A percentile compares a stretch with the other conserved stretches of the same genome.
Conservation (phyloP, 495 filamentous ascomycete genomes). For the Umbilicaria muhlenbergii region DNA sequence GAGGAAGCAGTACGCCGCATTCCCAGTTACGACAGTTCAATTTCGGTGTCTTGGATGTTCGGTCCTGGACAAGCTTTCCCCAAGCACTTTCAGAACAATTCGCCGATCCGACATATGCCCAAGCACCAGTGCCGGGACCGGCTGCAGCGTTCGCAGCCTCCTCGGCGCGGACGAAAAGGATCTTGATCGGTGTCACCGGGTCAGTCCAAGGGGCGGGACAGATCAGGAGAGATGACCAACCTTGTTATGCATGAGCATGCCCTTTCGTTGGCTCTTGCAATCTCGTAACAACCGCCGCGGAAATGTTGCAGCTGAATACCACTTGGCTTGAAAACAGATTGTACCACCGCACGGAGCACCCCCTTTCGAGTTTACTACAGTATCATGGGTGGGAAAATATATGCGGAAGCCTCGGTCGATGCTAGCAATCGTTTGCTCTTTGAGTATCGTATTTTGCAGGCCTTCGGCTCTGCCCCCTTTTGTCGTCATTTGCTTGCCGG, state of each 20-base stretch:
- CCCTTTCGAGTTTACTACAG: conserved; percentile 47
- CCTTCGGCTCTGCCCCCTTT: conserved; percentile 7
- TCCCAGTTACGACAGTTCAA: conserved; percentile 92
- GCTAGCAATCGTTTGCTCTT: conserved; percentile 4
- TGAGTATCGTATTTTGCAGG: conserved; percentile 8
- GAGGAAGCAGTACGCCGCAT: conserved; percentile 67
- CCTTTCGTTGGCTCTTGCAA: conserved; percentile 46
- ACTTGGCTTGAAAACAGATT: conserved; percentile 56
- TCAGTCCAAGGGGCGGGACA: background rate
- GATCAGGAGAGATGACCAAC: conserved; percentile 13
- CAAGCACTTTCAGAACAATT: conserved; percentile 90
- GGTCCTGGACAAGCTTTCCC: conserved; percentile 61
- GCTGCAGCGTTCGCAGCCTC: conserved; percentile 2
- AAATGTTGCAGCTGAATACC: conserved; percentile 51
- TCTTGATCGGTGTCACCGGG: conserved; percentile 13
- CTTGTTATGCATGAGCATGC: conserved; percentile 83
- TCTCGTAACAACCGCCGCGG: conserved; percentile 58
- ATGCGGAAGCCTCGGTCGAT: conserved; percentile 46
- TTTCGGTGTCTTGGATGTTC: conserved; percentile 43
- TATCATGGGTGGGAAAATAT: conserved; percentile 70
- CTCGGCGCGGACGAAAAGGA: conserved; percentile 48
- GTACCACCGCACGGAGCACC: conserved; percentile 53
- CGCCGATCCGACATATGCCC: conserved; percentile 82
- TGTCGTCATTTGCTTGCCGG: conserved; percentile 13
- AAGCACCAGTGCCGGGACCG: conserved; percentile 23